These are phyloP conservation scores for Escallonia rubra DNA, from an alignment of 129 eudicot species.

Conservation along the genomic window DNA sequence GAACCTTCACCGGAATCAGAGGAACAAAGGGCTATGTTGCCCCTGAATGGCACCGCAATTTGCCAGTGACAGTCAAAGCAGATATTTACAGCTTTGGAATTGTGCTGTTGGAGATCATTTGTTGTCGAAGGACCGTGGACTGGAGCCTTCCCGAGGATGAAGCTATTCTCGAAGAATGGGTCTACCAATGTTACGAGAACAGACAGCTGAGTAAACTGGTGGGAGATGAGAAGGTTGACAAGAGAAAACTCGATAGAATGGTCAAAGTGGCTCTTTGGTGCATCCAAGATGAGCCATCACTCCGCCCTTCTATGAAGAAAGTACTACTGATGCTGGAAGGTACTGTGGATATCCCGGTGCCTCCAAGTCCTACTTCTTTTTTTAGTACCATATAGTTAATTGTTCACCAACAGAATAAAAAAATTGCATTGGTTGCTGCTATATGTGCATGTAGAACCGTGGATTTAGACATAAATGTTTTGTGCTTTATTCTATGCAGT, in stretches of 20 bases:
- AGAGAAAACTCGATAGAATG: conserved; percentile 16
- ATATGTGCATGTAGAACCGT: too few relatives aligned
- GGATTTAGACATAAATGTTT: too few relatives aligned
- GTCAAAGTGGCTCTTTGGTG: conserved; percentile 25
- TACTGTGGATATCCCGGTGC: conserved; percentile 10
- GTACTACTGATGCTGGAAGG: conserved; percentile 31
- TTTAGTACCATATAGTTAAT: neutral
- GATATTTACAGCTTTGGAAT: conserved; percentile 35
- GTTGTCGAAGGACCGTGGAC: neutral
- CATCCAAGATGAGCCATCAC: conserved; percentile 30
- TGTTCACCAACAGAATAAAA: too few relatives aligned
- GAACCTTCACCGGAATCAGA: conserved; percentile 24
- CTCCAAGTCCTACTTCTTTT: neutral
- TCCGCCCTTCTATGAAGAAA: conserved; percentile 28
- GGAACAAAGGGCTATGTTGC: conserved; percentile 30
- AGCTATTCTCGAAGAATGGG: conserved; percentile 16
- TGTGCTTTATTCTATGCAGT: too few relatives aligned
- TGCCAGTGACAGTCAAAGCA: conserved; percentile 30
- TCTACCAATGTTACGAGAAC: conserved; percentile 6
- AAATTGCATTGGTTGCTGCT: too few relatives aligned
- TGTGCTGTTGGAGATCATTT: conserved; percentile 5
- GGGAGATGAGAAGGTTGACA: conserved; percentile 12
- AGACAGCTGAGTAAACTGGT: conserved; percentile 5
- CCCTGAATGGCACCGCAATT: conserved; percentile 13
- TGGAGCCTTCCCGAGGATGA: neutral